Evolutionary conservation across 2,329 filamentous ascomycete species (phyloP), one percentile per base, ranked within the genome.

Genomic region (Daldinia sp.): DNA sequence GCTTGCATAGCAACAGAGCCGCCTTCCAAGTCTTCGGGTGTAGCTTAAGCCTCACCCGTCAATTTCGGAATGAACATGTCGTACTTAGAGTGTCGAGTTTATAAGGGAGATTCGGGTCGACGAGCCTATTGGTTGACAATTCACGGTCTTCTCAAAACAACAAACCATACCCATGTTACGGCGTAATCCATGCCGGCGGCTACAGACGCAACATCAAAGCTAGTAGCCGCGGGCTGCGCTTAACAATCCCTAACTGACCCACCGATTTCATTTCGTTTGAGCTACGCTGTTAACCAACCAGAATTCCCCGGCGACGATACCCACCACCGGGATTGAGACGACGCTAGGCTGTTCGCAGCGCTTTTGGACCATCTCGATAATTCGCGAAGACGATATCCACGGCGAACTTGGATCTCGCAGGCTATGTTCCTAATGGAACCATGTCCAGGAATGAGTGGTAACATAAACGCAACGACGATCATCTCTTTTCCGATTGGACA

Each of bases 221-320:
- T 18, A 15, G 54, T 68, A 70, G 55, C 67, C 74, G 75, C 75
- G 75, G 60, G 66, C 74, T 74, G 77, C 76, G 77, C 75, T 76
- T 78, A 77, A 68, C 55, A 54, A 26, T 28, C 53, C 37, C 59
- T 65, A 65, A 61, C 63, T 41, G 62, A 39, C 65, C 69, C 73
- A 74, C 72, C 61, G 60, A 55, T 69, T 65, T 75, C 74, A 74
- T 76, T 71, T 75, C 69, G 67, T 63, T 65, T 66, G 54, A 66
- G 64, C 65, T 67, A 18, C 37, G 30, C 51, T 55, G 51, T 63
- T 50, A 72, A 61, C 77, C 77, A 78, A 78, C 71, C 75, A 77
- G 60, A 76, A 69, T 54, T 67, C 65, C 53, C 72, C 72, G 73
- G 72, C 56, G 23, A 30, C 18, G 26, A 69, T 33, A 62, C 56